Conservation (phyloP, 106 monocot species). For the Vanilla planifolia region DNA sequence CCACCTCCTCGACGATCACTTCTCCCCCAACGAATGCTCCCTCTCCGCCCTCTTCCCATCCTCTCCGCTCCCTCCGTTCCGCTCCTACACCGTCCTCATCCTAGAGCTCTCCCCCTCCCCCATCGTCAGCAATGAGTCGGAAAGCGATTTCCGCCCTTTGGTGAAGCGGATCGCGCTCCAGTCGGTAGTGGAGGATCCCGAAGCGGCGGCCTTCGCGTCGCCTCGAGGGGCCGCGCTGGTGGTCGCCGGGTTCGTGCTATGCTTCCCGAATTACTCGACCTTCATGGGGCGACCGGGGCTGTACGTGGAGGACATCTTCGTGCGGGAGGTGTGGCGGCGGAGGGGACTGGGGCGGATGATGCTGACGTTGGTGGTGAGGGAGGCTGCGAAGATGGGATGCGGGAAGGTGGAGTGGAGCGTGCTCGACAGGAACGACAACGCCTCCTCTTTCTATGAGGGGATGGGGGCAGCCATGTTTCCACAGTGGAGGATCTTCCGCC, state of each 20-base stretch:
- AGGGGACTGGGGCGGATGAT: conserved; percentile 71
- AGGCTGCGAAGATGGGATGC: conserved; percentile 65
- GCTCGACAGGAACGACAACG: conserved; percentile 79
- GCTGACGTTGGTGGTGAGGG: conserved; percentile 71
- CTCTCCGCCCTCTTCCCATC: too few species aligned
- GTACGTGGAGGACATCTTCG: conserved; percentile 82
- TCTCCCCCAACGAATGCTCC: too few species aligned
- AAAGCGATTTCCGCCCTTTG: conserved; percentile 18
- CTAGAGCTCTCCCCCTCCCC: too few species aligned
- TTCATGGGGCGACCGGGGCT: conserved; percentile 69
- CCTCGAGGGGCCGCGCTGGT: conserved; percentile 20
- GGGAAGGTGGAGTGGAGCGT: conserved; percentile 91
- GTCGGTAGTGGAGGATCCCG: conserved; percentile 37
- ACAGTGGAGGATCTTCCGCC: conserved; percentile 74
- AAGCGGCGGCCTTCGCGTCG: conserved; percentile 33
- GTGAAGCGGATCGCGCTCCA: conserved; percentile 28
- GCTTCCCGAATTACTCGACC: conserved; percentile 89
- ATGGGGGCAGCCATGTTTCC: conserved; percentile 85
- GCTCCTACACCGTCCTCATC: too few species aligned
- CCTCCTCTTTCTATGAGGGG: conserved; percentile 67
- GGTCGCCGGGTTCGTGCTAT: conserved; percentile 72
- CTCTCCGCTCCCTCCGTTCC: too few species aligned
- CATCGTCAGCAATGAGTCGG: neutral
- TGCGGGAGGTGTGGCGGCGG: conserved; percentile 74
- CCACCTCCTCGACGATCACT: too few species aligned